A percentile compares a stretch with the other conserved stretches of the same genome.
Evolutionary conservation across 2,329 filamentous ascomycete genomes (phyloP).

Genomic region (Diaporthe vaccinii): DNA sequence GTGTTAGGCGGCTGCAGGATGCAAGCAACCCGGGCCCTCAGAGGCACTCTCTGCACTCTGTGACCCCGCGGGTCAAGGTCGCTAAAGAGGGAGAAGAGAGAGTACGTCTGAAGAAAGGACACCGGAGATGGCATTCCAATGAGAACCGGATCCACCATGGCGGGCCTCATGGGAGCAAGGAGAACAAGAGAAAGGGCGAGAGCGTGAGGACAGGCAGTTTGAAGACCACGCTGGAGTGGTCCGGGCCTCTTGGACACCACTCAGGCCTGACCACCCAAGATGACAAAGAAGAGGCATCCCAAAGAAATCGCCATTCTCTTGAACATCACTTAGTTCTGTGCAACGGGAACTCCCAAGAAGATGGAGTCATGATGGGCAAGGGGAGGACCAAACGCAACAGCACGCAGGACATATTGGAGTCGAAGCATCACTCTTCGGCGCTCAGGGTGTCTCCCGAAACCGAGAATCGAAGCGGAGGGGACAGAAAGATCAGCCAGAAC

Average conservation of each 20-base stretch:
- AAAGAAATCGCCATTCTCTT: neutral
- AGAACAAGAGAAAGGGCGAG: neutral
- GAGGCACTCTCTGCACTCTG: neutral
- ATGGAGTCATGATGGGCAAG: neutral
- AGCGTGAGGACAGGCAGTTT: neutral
- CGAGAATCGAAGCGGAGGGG: too few relatives aligned
- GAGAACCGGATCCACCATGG: neutral
- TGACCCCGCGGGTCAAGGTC: neutral
- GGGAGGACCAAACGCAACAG: neutral
- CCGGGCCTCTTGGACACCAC: neutral
- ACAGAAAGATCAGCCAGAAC: neutral
- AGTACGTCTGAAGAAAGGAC: neutral
- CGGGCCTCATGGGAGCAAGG: neutral
- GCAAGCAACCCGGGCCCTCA: neutral
- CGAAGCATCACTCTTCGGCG: neutral
- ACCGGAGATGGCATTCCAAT: constrained; percentile 1
- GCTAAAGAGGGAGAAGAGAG: neutral
- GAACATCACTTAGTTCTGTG: neutral
- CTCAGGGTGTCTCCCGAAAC: neutral
- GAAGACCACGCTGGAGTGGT: neutral
- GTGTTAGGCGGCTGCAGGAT: neutral
- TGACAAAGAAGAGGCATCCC: neutral
- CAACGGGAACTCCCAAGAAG: neutral
- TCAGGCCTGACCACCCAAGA: neutral
- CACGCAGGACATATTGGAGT: neutral